Conservation (phyloP, 805 yeast species). For the Ogataea saltuana region DNA sequence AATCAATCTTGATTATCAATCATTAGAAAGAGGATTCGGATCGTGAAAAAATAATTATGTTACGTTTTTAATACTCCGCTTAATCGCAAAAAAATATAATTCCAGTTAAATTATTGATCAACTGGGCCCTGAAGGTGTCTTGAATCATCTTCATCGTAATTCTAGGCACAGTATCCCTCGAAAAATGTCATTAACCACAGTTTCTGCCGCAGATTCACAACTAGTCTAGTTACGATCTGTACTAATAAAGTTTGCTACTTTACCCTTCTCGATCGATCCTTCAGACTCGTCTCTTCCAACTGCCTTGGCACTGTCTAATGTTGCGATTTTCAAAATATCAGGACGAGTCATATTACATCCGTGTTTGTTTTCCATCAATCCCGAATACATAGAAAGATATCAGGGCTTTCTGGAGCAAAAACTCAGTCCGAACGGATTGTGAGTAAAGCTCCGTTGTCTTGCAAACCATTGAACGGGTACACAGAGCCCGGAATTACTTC, state of each 20-base stretch:
- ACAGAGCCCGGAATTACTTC: conserved; percentile 29
- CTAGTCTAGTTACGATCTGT: conserved; percentile 25
- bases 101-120: background rate
- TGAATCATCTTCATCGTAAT: conserved; percentile 29
- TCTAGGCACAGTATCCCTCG: conserved; percentile 30
- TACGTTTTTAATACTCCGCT: too few species aligned
- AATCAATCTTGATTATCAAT: too few species aligned
- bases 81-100: too few species aligned
- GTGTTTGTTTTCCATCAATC: conserved; percentile 29
- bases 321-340: conserved; percentile 26
- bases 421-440: conserved; percentile 34
- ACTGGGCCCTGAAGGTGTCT: conserved; percentile 31
- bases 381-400: conserved; percentile 31
- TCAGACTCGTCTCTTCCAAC: conserved; percentile 24
- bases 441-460: conserved; percentile 27
- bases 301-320: conserved; percentile 30
- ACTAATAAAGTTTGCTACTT: conserved; percentile 29
- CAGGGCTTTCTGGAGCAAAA: conserved; percentile 32
- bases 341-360: conserved; percentile 30
- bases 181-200: conserved; percentile 29
- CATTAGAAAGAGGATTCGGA: too few species aligned
- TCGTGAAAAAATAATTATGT: too few species aligned
- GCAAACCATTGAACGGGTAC: conserved; percentile 29
- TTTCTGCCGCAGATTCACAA: conserved; percentile 24
- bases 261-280: conserved; percentile 28